Evolutionary conservation across 495 filamentous ascomycete genomes (phyloP).

Genomic region (Aspergillus ostianus): DNA sequence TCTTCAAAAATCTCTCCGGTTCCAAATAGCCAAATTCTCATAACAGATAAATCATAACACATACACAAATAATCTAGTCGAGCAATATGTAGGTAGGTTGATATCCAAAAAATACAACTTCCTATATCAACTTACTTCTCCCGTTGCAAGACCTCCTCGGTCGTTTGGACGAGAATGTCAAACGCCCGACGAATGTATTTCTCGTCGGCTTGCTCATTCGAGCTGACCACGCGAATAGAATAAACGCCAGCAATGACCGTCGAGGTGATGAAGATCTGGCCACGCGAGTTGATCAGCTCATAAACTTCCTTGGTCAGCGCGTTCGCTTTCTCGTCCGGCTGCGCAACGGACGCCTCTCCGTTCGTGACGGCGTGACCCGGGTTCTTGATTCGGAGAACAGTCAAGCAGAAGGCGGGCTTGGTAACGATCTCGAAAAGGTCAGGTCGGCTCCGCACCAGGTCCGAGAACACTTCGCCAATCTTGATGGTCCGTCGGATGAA

Average conservation of each 20-base stretch:
- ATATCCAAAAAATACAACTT: neutral
- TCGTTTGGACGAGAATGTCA: slow-evolving; percentile 67
- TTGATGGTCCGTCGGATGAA: slow-evolving; percentile 66
- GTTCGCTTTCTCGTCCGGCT: slow-evolving; percentile 56
- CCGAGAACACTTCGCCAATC: slow-evolving; percentile 69
- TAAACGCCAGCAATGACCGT: slow-evolving; percentile 73
- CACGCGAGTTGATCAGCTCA: slow-evolving; percentile 69
- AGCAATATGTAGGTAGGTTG: neutral
- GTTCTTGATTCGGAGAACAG: slow-evolving; percentile 62
- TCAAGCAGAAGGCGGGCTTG: slow-evolving; percentile 74
- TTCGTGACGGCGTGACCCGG: slow-evolving; percentile 18
- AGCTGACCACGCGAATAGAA: slow-evolving; percentile 78
- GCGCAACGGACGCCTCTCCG: slow-evolving; percentile 24
- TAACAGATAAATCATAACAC: no score
- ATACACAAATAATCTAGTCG: no score
- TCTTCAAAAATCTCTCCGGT: no score
- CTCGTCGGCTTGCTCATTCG: slow-evolving; percentile 66
- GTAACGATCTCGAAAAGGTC: slow-evolving; percentile 81
- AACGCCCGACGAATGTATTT: slow-evolving; percentile 72
- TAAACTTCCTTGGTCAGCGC: slow-evolving; percentile 73
- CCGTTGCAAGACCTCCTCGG: slow-evolving; percentile 49
- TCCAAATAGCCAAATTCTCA: no score
- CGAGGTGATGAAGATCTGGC: slow-evolving; percentile 82
- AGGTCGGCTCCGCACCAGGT: slow-evolving; percentile 51
- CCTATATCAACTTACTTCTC: neutral